phyloP scores from a whole-genome alignment of 345 rosid genomes.

The Carallia brachiata region DNA sequence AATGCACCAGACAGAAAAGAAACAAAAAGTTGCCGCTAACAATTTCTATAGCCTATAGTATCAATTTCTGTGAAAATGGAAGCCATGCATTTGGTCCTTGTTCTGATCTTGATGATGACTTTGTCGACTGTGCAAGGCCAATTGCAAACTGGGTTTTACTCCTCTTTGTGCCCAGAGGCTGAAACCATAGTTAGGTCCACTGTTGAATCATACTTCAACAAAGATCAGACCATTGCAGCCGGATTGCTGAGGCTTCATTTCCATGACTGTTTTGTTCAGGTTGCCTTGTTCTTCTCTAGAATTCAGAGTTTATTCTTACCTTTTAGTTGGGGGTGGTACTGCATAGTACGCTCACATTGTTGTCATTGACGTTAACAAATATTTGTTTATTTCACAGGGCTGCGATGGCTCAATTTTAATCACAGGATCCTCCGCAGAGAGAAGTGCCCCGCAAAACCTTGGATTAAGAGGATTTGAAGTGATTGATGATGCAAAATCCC shows the following conservation, averaged over 20 bases:
- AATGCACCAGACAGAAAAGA: no score
- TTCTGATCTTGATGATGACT: conserved; percentile 17
- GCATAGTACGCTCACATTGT: background rate
- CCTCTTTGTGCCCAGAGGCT: conserved; percentile 56
- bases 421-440: conserved; percentile 31
- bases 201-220: conserved; percentile 53
- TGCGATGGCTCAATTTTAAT: conserved; percentile 41
- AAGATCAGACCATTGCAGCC: conserved; percentile 58
- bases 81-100: conserved; percentile 6
- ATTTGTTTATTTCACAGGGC: conserved; percentile 18
- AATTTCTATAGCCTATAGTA: no score
- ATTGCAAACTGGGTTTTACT: conserved; percentile 54
- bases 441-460: conserved; percentile 28
- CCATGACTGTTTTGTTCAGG: conserved; percentile 78
- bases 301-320: background rate
- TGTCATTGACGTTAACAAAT: background rate
- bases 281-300: conserved; percentile 4
- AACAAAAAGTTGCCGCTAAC: no score
- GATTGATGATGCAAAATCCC: conserved; percentile 39
- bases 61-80: conserved; percentile 14
- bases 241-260: conserved; percentile 75
- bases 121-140: conserved; percentile 29
- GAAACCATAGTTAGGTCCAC: conserved; percentile 54
- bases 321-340: background rate
- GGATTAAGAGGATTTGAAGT: conserved; percentile 39